Evolutionary conservation across 1,284 basidiomycete species (phyloP).

Genomic region (Naganishia albida): DNA sequence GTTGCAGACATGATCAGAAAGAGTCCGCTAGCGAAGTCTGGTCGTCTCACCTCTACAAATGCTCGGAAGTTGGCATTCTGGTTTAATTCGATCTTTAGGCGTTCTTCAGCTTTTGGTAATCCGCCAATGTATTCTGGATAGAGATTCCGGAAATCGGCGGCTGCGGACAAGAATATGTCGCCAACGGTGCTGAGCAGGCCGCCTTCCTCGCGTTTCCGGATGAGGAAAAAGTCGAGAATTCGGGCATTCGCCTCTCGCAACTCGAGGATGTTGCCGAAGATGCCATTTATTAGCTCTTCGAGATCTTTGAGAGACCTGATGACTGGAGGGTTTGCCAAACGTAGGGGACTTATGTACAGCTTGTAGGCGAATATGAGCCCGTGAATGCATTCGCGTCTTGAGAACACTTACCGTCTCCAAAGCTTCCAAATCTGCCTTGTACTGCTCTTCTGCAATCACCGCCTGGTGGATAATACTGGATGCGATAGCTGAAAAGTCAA

Average conservation of each 20-base stretch:
- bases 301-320: slow-evolving; percentile 64
- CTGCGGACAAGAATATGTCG: slow-evolving; percentile 84
- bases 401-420: slow-evolving; percentile 66
- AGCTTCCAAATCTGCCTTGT: slow-evolving; percentile 81
- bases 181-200: slow-evolving; percentile 83
- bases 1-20: slow-evolving; percentile 14
- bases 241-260: slow-evolving; percentile 77
- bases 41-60: slow-evolving; percentile 73
- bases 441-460: slow-evolving; percentile 86
- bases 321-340: slow-evolving; percentile 69
- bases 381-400: not conserved
- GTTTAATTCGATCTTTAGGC: slow-evolving; percentile 80
- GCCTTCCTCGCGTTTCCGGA: slow-evolving; percentile 80
- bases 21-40: not conserved
- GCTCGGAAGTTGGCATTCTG: slow-evolving; percentile 77
- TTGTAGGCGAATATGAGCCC: slow-evolving; percentile 39
- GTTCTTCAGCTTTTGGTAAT: slow-evolving; percentile 79
- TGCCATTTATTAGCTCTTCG: slow-evolving; percentile 77
- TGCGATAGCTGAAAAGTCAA: slow-evolving; percentile 41
- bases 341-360: slow-evolving; percentile 78
- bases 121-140: slow-evolving; percentile 86
- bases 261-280: slow-evolving; percentile 85
- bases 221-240: slow-evolving; percentile 79
- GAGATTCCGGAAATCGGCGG: slow-evolving; percentile 79
- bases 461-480: slow-evolving; percentile 83